Evolutionary conservation across 345 rosid species (phyloP).

Genomic region (Crucihimalaya himalaica): DNA sequence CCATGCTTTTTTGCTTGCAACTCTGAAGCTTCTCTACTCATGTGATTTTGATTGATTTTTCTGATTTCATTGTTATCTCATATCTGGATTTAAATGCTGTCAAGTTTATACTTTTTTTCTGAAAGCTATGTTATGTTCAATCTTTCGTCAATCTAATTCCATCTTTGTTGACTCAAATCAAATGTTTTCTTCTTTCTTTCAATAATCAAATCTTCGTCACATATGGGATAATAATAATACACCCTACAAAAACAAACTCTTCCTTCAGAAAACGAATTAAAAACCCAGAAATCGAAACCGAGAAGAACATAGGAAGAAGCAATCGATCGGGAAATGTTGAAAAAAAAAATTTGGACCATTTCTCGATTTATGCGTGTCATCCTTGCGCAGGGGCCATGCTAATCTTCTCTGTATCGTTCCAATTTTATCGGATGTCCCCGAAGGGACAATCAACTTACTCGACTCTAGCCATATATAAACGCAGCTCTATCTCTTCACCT

Average conservation of each 20-base stretch:
- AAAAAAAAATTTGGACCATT: constrained; percentile 1
- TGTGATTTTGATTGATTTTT: neutral
- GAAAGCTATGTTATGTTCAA: neutral
- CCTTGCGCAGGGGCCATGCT: constrained; percentile 12
- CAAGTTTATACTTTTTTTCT: neutral
- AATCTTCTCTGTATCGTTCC: constrained; percentile 9
- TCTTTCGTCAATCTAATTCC: neutral
- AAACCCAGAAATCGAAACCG: neutral
- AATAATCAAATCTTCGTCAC: neutral
- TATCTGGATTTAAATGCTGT: neutral
- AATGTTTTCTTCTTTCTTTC: neutral
- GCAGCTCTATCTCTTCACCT: rapidly evolving
- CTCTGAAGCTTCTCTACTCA: constrained; percentile 14
- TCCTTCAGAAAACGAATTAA: neutral
- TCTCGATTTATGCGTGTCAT: constrained; percentile 9
- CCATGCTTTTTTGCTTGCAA: constrained; percentile 19
- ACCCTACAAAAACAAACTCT: neutral
- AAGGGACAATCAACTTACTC: neutral
- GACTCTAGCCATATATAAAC: neutral
- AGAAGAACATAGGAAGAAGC: neutral
- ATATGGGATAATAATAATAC: neutral
- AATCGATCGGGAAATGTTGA: neutral
- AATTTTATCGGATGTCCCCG: constrained; percentile 8
- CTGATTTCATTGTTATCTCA: neutral
- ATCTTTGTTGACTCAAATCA: neutral